Conservation (phyloP, 345 rosid species). For the Microthlaspi erraticum region DNA sequence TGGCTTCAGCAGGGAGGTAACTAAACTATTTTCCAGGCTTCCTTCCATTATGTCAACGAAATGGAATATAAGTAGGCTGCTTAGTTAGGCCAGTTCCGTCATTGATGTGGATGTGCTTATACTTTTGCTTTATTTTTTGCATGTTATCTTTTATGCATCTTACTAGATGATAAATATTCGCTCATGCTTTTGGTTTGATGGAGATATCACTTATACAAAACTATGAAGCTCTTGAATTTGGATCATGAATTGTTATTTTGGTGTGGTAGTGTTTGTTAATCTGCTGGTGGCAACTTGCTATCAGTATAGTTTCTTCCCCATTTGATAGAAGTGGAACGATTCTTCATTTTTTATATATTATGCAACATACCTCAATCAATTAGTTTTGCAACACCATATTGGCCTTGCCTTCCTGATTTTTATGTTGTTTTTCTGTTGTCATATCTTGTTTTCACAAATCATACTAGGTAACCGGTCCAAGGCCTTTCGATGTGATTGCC, state of each 20-base stretch:
- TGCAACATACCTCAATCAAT: no score
- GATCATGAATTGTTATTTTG: slow-evolving; percentile 7
- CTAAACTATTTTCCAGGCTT: slow-evolving; percentile 3
- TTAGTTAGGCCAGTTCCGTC: slow-evolving; percentile 15
- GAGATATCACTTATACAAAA: slow-evolving; percentile 9
- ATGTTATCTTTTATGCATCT: slow-evolving; percentile 8
- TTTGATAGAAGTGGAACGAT: no score
- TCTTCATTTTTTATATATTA: slow-evolving; percentile 15
- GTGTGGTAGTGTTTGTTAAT: no score
- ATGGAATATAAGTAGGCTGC: slow-evolving; percentile 3
- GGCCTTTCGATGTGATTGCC: slow-evolving; percentile 69
- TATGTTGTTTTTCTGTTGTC: slow-evolving; percentile 1
- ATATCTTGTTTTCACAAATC: slow-evolving; percentile 26
- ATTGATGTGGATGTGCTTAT: slow-evolving; percentile 10
- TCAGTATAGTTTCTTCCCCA: no score
- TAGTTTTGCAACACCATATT: slow-evolving; percentile 21
- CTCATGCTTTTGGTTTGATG: background rate
- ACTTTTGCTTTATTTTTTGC: background rate
- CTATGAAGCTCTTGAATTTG: slow-evolving; percentile 25
- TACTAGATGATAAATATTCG: slow-evolving; percentile 8
- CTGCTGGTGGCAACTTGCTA: no score
- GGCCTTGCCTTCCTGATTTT: background rate
- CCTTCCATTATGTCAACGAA: background rate
- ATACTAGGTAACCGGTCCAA: slow-evolving; percentile 59
- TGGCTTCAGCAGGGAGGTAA: slow-evolving; percentile 59